These are phyloP conservation scores for Myxozyma monticola DNA, from an alignment of 805 yeast genomes.

Conservation along the genomic window DNA sequence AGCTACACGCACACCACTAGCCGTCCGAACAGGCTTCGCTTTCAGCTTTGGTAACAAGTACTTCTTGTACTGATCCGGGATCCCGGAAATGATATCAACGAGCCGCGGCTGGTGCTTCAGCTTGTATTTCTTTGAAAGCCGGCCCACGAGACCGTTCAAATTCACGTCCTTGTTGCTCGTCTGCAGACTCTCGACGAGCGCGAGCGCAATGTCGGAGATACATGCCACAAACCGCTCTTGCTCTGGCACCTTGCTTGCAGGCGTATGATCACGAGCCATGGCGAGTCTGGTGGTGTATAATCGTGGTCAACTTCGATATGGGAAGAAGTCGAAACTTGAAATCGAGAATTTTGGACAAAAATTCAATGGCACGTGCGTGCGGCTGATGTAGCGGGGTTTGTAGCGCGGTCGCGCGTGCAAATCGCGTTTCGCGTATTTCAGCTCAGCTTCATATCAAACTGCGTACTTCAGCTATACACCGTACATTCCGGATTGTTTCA, in stretches of 20 bases:
- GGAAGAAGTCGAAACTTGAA: too few relatives aligned
- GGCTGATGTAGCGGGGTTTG: too few relatives aligned
- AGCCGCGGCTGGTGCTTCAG: constrained; percentile 89
- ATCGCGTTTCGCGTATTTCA: too few relatives aligned
- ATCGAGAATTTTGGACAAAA: too few relatives aligned
- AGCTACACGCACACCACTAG: constrained; percentile 60
- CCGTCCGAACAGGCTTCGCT: constrained; percentile 99
- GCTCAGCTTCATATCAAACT: too few relatives aligned
- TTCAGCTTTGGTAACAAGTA: constrained; percentile 87
- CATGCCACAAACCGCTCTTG: constrained; percentile 90
- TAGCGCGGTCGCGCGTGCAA: too few relatives aligned
- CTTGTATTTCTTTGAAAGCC: constrained; percentile 86
- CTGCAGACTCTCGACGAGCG: constrained; percentile 26
- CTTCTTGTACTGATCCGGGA: constrained; percentile 93
- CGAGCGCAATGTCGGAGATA: constrained; percentile 32
- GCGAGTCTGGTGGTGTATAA: too few relatives aligned
- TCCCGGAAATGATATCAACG: constrained; percentile 90
- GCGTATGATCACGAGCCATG: constrained; percentile 13
- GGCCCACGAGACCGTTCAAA: constrained; percentile 82
- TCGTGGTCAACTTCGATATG: too few relatives aligned
- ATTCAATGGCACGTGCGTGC: too few relatives aligned
- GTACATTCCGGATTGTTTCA: too few relatives aligned
- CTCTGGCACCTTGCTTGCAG: constrained; percentile 44
- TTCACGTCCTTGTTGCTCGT: constrained; percentile 71
- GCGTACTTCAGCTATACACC: too few relatives aligned